Evolutionary conservation across 768 basidiomycete genomes (phyloP), one percentile per base, ranked within the genome.

Genomic region (Serpula lacrymans): DNA sequence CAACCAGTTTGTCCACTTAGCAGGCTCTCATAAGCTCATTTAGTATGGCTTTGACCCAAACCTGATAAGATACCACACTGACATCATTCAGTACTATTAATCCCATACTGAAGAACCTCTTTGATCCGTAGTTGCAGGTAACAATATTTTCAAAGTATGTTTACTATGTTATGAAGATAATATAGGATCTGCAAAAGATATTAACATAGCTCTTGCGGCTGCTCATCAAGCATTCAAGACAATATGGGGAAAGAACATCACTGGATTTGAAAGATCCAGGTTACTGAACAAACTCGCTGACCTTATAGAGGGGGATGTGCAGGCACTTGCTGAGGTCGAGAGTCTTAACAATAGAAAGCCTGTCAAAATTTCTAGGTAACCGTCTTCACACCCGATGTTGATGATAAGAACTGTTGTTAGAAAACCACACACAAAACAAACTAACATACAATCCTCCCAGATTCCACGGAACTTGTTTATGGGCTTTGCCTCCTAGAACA

Each of bases 271-370:
- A 63, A 75, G 95, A 31, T 82, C 89, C 16, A 78, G 80, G 48
- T 70, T 93, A 39, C 66, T 96, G 36, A 82, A 87, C 69, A 88
- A 83, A 59, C 77, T 95, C 18, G 92, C 92, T n/a, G 88, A 92
- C 57, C 74, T 96, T 49, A 90, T 95, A 37, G 93, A 95, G 61
- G 72, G 84, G 48, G 84, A 95, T 58, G 70, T 79, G 18, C 72
- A 93, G 61, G 76, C 81, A 49, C 78, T 96, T 14, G 89, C 86
- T 12, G 88, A 88, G 55, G 70, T 95, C 33, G 92, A 95, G 62
- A 63, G 80, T 31, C 68, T 94, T 44, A 92, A 97, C 68, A 93
- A 92, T 55, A 93, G 93, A 31, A 95, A 96, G 68, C 89, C 84
- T n/a, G 69, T 88, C 48, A 78, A 69, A 50, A 62, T 77, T 37